Evolutionary conservation across 2,329 filamentous ascomycete species (phyloP), one percentile per base, ranked within the genome.

Genomic region (Orbilia ellipsospora): DNA sequence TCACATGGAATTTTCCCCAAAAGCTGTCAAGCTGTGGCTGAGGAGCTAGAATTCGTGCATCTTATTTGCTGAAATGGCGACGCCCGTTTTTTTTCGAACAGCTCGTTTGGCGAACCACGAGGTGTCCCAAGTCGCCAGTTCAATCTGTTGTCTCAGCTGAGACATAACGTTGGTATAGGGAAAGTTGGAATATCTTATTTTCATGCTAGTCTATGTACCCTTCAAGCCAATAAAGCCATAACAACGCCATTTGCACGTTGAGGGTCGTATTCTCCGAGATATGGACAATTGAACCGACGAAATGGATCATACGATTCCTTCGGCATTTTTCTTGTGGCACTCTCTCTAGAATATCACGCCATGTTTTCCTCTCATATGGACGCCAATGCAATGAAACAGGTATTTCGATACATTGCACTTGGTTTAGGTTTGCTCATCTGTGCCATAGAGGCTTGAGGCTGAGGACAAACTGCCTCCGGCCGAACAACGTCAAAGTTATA

Each of bases 201-300:
- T n/a, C n/a, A n/a, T n/a, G n/a, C n/a, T n/a, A n/a, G n/a, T n/a
- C n/a, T n/a, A n/a, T n/a, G n/a, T n/a, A n/a, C n/a, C n/a, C 63
- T 18, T 48, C 45, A 50, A 61, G 45, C 42, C n/a, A 18, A 60
- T 20, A 28, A 59, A 57, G 62, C 50, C 68, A 56, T 66, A 56
- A 36, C 28, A 67, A 59, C 70, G 63, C 70, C 70, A 74, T 67
- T 36, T 36, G 31, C 10, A 36, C 10, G 10, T 36, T 44, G 57
- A 44, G 59, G 70, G 57, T 67, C 51, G 67, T 62, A 67, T 68
- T 74, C 70, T 74, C 64, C 70, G 70, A 74, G 31, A 59, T 51
- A 74, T 68, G 56, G 70, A 57, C 55, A 74, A 68, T 51, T 36
- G 51, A 74, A 68, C 56, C 68, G 68, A 73, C 55, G 31, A 56